These are phyloP conservation scores for Pyrus pyrifolia DNA, from an alignment of 306 rosid species.

Conservation along the genomic window DNA sequence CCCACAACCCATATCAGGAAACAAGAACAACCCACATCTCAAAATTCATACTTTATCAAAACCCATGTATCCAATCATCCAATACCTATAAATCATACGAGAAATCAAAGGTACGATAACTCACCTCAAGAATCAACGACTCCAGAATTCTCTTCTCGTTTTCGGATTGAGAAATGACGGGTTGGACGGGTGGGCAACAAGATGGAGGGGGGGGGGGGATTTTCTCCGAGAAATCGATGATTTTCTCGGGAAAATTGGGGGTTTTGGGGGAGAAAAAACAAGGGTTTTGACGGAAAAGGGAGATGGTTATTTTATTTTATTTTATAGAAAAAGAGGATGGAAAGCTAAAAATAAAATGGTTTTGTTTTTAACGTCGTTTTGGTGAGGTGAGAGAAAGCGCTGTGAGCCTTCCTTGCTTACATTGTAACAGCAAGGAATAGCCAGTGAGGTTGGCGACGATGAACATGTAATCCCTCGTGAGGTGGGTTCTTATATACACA, in stretches of 20 bases:
- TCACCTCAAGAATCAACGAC: constrained; percentile 3
- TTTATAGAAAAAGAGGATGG: background rate
- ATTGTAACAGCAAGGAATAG: constrained; percentile 4
- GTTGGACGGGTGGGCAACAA: background rate
- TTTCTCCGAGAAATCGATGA: background rate
- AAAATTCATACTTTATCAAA: background rate
- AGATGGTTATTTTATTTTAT: background rate
- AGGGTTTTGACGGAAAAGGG: background rate
- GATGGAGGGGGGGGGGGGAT: background rate
- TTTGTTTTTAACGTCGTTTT: background rate
- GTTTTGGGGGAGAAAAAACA: background rate
- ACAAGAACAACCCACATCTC: background rate
- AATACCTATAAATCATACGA: constrained; percentile 1
- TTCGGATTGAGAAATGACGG: background rate
- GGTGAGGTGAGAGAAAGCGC: background rate
- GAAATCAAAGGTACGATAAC: background rate
- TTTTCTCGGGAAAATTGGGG: background rate
- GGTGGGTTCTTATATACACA: background rate
- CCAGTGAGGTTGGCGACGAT: background rate
- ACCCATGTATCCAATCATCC: background rate
- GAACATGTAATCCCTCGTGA: background rate
- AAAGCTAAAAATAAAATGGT: background rate
- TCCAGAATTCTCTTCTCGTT: background rate
- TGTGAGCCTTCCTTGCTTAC: constrained; percentile 7
- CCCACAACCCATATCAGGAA: background rate